Base-by-base conservation (phyloP, 2,329 filamentous ascomycete genomes). In the Blumeria graminis region DNA sequence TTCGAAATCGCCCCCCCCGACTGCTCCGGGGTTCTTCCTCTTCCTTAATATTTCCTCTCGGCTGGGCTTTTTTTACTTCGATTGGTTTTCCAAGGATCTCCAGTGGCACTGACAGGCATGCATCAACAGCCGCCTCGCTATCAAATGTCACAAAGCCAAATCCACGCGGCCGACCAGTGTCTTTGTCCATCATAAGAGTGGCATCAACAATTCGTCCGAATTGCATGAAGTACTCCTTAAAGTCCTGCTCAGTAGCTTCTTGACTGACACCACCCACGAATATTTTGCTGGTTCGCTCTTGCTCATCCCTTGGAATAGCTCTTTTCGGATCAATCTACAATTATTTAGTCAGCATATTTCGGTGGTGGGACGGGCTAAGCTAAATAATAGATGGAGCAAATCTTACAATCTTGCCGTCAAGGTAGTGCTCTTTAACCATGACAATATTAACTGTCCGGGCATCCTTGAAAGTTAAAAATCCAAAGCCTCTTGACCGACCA, bases 111-210 rank as follows among this genome's bases (percentile, higher is more conserved):
- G 83, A 81, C 46, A 98, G 79, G 59, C 89, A 94, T 36, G 86
- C 84, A 61, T 98, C 92, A 48, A 98, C 92, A 16, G 92, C 92
- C 14, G 86, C 82, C 65, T 98, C 92, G 62, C 83, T 93, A 70
- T 98, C 92, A 63, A 98, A 98, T 0, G 92, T 98, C 56, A 98
- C 92, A 68, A 98, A 98, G 13, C 92, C 92, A 65, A 98, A 98
- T 1, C 92, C 92, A 66, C 92, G 78, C 2, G 92, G 92, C 43
- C 92, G 80, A n/a, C 92, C 92, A 0, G 92, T 98, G 68, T 98
- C 92, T 71, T 98, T 98, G 69, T 98, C 92, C 81, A 98, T 98
- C 92, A 98, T 98, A 1, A 98, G 79, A 0, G 92, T 98, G 1
- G 92, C 92, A 70, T 98, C 92, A 41, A 98, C 83, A 18, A 98